Conservation (phyloP, 1,284 basidiomycete genomes). For the Ustilago loliicola region DNA sequence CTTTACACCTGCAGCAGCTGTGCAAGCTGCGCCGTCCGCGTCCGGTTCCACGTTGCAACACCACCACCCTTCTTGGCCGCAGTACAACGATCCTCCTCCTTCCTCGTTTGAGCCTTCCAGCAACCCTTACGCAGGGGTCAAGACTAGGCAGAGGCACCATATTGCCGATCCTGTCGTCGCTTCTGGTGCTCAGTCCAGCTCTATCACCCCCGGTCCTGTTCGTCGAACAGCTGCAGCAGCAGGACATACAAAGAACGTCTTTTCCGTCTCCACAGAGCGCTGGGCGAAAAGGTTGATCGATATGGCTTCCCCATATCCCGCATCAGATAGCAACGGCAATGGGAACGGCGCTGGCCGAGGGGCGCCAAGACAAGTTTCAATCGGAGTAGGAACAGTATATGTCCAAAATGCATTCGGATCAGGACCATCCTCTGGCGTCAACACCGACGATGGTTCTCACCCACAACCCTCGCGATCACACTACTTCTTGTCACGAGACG, state of each 20-base stretch:
- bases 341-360: not conserved
- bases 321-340: constrained; percentile 5
- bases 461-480: constrained; percentile 49
- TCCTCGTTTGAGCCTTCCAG: constrained; percentile 11
- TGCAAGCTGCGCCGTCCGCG: constrained; percentile 37
- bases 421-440: constrained; percentile 22
- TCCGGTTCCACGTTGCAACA: constrained; percentile 8
- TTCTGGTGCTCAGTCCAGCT: constrained; percentile 32
- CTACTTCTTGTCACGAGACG: constrained; percentile 63
- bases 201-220: constrained; percentile 23
- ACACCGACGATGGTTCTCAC: constrained; percentile 4
- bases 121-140: not conserved
- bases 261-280: constrained; percentile 46
- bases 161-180: constrained; percentile 46
- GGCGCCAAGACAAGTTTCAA: constrained; percentile 27
- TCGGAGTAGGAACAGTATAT: constrained; percentile 47
- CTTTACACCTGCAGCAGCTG: constrained; percentile 37
- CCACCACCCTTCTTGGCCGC: constrained; percentile 15
- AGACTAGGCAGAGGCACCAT: constrained; percentile 32
- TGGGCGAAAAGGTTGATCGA: constrained; percentile 47
- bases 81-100: constrained; percentile 34
- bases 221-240: constrained; percentile 33
- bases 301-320: constrained; percentile 32
- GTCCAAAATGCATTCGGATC: constrained; percentile 35
- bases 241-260: constrained; percentile 51